Base-by-base conservation (phyloP, 768 basidiomycete species). In the Hypholoma sublateritium region DNA sequence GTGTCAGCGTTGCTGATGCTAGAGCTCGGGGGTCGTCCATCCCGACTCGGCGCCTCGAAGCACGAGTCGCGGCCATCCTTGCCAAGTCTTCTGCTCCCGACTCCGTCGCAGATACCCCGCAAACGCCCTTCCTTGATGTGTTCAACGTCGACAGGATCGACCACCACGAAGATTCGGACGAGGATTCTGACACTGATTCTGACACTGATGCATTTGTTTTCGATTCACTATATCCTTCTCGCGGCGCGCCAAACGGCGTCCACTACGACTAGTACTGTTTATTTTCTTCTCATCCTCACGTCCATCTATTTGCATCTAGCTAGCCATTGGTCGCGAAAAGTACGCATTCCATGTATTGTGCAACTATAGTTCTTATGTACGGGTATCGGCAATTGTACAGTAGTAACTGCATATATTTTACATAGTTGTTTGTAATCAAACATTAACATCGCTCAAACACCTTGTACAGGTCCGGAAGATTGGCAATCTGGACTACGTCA, bases 381-480 rank as follows among this genome's bases (percentile, higher is more conserved):
- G 39, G 45, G 45, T 41, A 56, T 54, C 48, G 43, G 42, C 53
- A 54, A 52, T 54, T 62, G 58, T 62, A 62, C 57, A 51, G 56
- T 62, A 62, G 39, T 55, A 44, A 47, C 61, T 54, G 57, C 61
- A 61, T 58, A 61, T 55, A 58, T 54, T 51, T 49, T 57, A 51
- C 57, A 22, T 56, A 51, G 49, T 45, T 57, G 41, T 58, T 48
- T 55, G 34, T 52, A 52, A 57, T 59, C 58, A 48, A 52, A 17
- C 25, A 19, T 77, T 68, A 98, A 67, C 95, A 98, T 60, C 95
- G 74, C 73, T 98, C 95, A 65, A 98, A 99, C 0, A 98, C 91
- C 59, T 89, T 87, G 70, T 97, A 99, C 52, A 99, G 75, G 60
- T 95, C 93, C 1, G 94, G 94, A 42, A 98, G 72, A 69, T 84